A percentile compares a stretch with the other conserved stretches of the same genome.
Conservation (phyloP, 441 rosid genomes). For the Gossypium gossypioides region DNA sequence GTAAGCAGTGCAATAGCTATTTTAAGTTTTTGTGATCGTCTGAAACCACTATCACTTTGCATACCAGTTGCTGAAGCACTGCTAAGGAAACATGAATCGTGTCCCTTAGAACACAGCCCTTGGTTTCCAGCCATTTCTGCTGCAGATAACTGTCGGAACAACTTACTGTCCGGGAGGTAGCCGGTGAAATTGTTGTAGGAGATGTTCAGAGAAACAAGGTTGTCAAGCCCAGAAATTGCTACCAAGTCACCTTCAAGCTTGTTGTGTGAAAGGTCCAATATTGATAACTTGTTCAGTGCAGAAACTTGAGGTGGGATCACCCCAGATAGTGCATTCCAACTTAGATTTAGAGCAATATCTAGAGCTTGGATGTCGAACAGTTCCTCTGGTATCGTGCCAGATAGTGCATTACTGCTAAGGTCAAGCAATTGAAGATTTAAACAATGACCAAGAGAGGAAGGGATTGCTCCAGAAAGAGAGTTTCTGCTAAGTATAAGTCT, state of each 20-base stretch:
- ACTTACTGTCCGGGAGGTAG: slow-evolving; percentile 57
- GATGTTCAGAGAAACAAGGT: slow-evolving; percentile 53
- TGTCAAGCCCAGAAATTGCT: slow-evolving; percentile 34
- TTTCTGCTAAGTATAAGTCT: slow-evolving; percentile 43
- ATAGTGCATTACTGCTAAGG: slow-evolving; percentile 48
- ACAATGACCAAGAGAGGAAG: slow-evolving; percentile 43
- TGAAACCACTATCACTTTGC: slow-evolving; percentile 13
- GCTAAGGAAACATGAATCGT: slow-evolving; percentile 55
- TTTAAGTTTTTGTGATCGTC: slow-evolving; percentile 39
- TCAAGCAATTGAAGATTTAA: slow-evolving; percentile 52
- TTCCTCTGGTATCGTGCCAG: slow-evolving; percentile 42
- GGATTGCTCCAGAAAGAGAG: slow-evolving; percentile 38
- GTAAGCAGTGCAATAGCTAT: slow-evolving; percentile 53
- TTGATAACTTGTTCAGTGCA: slow-evolving; percentile 41
- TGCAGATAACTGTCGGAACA: slow-evolving; percentile 40
- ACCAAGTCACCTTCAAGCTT: slow-evolving; percentile 45
- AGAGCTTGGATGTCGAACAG: slow-evolving; percentile 46
- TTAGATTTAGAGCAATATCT: slow-evolving; percentile 58
- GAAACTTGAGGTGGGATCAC: slow-evolving; percentile 42
- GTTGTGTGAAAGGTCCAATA: slow-evolving; percentile 55
- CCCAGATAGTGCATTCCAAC: slow-evolving; percentile 52
- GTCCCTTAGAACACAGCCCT: slow-evolving; percentile 46
- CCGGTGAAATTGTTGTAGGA: slow-evolving; percentile 65
- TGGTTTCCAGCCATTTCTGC: slow-evolving; percentile 41
- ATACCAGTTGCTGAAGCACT: slow-evolving; percentile 23